Percentiles rank a stretch among this genome's conserved stretches.
Conservation (phyloP, 768 basidiomycete species). For the Nidularia pulvinata region DNA sequence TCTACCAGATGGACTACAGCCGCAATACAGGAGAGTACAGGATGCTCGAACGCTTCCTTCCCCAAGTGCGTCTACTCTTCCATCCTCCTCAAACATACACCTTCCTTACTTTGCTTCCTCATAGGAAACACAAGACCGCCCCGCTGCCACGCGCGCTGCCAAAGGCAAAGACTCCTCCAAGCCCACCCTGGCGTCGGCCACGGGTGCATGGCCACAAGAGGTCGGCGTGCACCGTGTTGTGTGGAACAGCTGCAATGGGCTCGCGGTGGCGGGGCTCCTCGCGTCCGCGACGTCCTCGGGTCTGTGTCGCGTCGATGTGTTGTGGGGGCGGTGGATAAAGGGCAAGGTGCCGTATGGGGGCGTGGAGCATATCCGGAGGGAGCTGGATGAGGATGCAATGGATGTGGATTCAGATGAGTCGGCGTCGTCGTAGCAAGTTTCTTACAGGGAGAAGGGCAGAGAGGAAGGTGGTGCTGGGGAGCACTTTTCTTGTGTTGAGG, state of each 20-base stretch:
- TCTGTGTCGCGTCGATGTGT: conserved; percentile 81
- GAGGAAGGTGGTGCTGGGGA: no score
- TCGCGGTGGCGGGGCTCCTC: conserved; percentile 55
- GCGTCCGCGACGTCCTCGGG: conserved; percentile 86
- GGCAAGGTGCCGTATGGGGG: conserved; percentile 67
- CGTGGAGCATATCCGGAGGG: conserved; percentile 61
- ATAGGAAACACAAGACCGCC: conserved; percentile 52
- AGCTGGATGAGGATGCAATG: conserved; percentile 45
- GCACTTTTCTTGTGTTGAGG: no score
- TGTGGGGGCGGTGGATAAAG: conserved; percentile 74
- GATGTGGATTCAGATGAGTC: conserved; percentile 40
- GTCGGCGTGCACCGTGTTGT: conserved; percentile 75
- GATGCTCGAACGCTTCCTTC: conserved; percentile 87
- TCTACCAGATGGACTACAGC: conserved; percentile 90
- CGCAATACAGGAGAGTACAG: conserved; percentile 73
- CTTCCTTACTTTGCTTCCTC: conserved; percentile 3
- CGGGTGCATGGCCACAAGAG: conserved; percentile 79
- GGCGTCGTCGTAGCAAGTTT: conserved; percentile 1
- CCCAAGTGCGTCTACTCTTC: conserved; percentile 45
- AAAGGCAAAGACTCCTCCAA: conserved; percentile 26
- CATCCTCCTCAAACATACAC: background rate
- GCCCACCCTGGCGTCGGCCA: conserved; percentile 30
- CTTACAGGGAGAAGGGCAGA: no score
- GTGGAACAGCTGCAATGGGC: conserved; percentile 83
- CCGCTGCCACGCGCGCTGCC: conserved; percentile 33